Conservation (phyloP, 441 rosid species). For the Omphalea diandra region DNA sequence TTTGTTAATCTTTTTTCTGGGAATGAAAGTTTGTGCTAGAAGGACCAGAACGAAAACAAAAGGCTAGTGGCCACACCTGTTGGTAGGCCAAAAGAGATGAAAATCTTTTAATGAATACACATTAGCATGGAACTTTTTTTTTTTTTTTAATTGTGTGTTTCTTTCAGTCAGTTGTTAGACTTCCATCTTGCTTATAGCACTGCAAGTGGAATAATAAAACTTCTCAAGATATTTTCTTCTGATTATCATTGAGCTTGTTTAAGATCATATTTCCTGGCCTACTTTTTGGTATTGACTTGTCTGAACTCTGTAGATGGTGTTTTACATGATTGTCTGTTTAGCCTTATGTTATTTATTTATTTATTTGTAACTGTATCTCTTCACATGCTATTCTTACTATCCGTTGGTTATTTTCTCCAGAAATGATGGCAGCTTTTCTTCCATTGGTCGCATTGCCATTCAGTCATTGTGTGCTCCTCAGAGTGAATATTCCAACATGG, state of each 20-base stretch:
- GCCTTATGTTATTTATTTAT: background rate
- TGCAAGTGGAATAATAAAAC: background rate
- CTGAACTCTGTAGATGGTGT: background rate
- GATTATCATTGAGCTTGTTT: background rate
- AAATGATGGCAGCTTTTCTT: conserved; percentile 46
- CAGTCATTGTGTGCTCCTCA: conserved; percentile 91
- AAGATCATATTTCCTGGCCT: background rate
- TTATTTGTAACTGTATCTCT: background rate
- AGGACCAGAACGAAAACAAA: too few relatives aligned
- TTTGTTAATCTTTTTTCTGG: background rate
- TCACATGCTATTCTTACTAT: conserved; percentile 12
- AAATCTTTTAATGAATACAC: background rate
- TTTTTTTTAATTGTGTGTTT: background rate
- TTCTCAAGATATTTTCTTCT: background rate
- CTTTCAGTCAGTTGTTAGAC: background rate
- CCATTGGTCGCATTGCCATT: conserved; percentile 72
- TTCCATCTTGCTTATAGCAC: conserved; percentile 1
- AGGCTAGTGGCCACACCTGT: background rate
- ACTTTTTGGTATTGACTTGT: background rate
- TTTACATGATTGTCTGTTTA: background rate
- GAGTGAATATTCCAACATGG: conserved; percentile 69
- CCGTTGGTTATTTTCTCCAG: conserved; percentile 37
- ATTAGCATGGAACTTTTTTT: background rate
- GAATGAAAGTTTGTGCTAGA: too few relatives aligned
- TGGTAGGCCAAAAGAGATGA: background rate